Base-by-base conservation (phyloP, 2,329 filamentous ascomycete genomes). In the Verticillium alfalfae region DNA sequence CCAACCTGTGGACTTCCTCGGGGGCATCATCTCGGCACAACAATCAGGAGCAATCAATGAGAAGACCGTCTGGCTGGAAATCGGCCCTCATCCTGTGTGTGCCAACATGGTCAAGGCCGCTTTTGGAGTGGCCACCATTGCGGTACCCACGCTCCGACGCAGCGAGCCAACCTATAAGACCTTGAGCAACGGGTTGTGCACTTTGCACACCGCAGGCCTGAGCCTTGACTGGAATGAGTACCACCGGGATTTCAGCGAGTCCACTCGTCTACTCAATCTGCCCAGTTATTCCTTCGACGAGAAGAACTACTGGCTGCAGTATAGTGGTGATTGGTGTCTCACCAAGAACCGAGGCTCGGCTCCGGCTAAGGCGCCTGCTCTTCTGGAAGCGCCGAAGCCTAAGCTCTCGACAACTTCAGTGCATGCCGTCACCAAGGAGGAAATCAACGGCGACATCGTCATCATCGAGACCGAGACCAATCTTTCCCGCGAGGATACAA, bases 231-330 rank as follows among this genome's bases (percentile, higher is more conserved):
- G 90, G 84, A 84, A 87, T 63, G 89, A 92, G 73, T 90, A 84
- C 69, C 86, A 90, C 66, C 76, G 82, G 60, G 76, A 79, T 63
- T 82, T 82, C 65, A 67, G 69, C 22, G 61, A 67, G 0, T 74
- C 71, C 13, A 72, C 77, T 3, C 73, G 73, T 3, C 78, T 92
- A 10, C 74, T 91, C 6, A 78, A 84, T 6, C 76, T 93, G 0
- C 90, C 90, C 0, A 82, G 83, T 1, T 93, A 93, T 71, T 81
- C 81, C 0, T 93, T 89, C 75, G 87, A 93, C 68, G 79, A 86
- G 67, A 91, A 91, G 79, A 88, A 85, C 66, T 92, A 92, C 71
- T 87, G 84, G 84, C 78, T 86, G 52, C 79, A 81, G 67, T 87
- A 86, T 69, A 74, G 81, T 64, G 88, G 90, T 64, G 87, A 92